Evolutionary conservation across 257 asterid genomes (phyloP), one percentile per base, ranked within the genome.

Genomic region (Sherardia arvensis): DNA sequence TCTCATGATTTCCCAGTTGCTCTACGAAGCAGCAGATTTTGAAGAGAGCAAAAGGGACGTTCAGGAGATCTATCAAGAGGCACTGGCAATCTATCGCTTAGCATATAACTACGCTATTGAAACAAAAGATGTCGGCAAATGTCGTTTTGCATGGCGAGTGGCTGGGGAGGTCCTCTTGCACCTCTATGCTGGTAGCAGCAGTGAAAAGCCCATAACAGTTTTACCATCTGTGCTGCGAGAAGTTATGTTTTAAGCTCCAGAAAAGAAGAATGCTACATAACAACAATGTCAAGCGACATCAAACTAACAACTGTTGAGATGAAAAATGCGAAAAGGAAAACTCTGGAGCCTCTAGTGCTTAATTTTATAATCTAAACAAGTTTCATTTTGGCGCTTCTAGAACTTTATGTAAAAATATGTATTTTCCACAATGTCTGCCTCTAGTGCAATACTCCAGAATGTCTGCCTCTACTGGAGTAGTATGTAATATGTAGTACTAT

Each of bases 121-220:
- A 5, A 3, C 1, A 34, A 6, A 21, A 15, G 76, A 61, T 0
- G 71, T 73, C 0, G 48, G 51, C 49, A 85, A 67, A 71, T 90
- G 95, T 58, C 49, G 75, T 23, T 90, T 90, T 75, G 92, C 88
- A 1, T 90, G 97, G 95, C 81, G 36, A 69, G 85, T 87, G 18
- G 95, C 95, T 0, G 92, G 95, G 25, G 43, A 85, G 53, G 89
- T 91, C 7, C 93, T 87, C 4, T 82, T 79, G 27, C 61, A 38
- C 34, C 33, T 79, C 20, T 74, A 51, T 65, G 86, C 90, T 25
- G 65, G 71, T 74, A 67, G 74, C 61, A 70, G 66, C 1, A 78
- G 56, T 53, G 92, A 82, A 55, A 73, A 33, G 34, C 83, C 85
- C 1, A 0, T 85, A 20, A 28, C 59, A 3, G 71, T 84, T 53